A percentile compares a stretch with the other conserved stretches of the same genome.
These are phyloP conservation scores for Neobulgaria alba DNA, from an alignment of 2,329 filamentous ascomycete species.

Conservation along the genomic window DNA sequence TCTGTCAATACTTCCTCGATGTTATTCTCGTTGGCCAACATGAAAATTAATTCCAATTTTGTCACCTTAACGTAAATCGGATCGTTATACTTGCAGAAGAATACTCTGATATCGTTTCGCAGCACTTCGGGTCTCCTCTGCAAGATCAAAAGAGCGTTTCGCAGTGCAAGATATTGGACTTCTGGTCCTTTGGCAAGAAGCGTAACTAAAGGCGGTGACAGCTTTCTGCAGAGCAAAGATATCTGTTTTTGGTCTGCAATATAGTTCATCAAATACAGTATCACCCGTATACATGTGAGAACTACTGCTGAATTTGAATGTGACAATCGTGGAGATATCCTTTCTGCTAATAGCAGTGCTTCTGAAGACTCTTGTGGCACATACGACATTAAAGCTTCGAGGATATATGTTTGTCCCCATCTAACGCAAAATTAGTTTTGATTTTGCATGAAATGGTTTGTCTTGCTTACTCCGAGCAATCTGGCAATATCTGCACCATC, in stretches of 20 bases:
- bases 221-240: conserved; percentile 76
- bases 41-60: conserved; percentile 97
- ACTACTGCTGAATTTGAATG: conserved; percentile 97
- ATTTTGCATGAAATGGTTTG: background rate
- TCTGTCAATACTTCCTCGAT: conserved; percentile 94
- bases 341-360: conserved; percentile 81
- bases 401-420: conserved; percentile 98
- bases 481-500: conserved; percentile 90
- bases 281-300: conserved; percentile 89
- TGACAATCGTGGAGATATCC: conserved; percentile 89
- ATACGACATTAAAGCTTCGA: conserved; percentile 96
- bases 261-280: conserved; percentile 98
- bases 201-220: conserved; percentile 91
- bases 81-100: conserved; percentile 99
- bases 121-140: conserved; percentile 89
- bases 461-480: conserved; percentile 81
- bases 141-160: conserved; percentile 88
- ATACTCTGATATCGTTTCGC: conserved; percentile 93
- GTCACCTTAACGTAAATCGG: conserved; percentile 99
- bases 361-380: conserved; percentile 87
- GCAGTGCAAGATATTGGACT: conserved; percentile 92
- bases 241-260: conserved; percentile 88
- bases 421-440: conserved; percentile 35
- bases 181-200: conserved; percentile 92
- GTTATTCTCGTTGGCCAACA: conserved; percentile 92